Evolutionary conservation across 208 protist genomes (phyloP).

Genomic region (Blechomonas ayalai): DNA sequence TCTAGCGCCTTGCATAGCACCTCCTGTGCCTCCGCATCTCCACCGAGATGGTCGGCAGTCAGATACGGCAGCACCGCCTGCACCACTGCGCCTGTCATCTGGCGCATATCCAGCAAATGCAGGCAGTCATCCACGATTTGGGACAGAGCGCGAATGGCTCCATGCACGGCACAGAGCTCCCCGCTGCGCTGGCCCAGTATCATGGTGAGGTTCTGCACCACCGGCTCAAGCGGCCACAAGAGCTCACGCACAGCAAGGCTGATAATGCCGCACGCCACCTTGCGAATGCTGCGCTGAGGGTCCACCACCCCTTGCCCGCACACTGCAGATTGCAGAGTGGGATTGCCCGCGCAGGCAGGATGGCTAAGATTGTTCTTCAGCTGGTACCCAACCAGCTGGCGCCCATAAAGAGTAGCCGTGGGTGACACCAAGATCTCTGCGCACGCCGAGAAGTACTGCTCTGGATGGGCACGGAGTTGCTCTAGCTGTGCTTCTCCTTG

Average conservation of each 20-base stretch:
- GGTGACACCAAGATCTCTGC: conserved; percentile 47
- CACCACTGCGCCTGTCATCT: conserved; percentile 46
- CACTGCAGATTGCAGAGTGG: conserved; percentile 35
- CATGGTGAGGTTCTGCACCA: conserved; percentile 29
- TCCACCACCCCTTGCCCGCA: conserved; percentile 58
- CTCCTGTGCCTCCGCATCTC: conserved; percentile 4
- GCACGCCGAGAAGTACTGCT: conserved; percentile 55
- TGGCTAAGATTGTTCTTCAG: conserved; percentile 68
- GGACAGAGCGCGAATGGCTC: conserved; percentile 61
- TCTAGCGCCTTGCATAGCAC: conserved; percentile 39
- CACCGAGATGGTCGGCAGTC: conserved; percentile 9
- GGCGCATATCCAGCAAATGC: conserved; percentile 40
- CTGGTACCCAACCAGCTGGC: conserved; percentile 61
- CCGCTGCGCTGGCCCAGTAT: conserved; percentile 25
- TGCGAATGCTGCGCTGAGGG: conserved; percentile 48
- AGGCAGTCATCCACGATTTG: conserved; percentile 69
- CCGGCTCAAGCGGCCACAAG: conserved; percentile 42
- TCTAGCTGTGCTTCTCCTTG: conserved; percentile 51
- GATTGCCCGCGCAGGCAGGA: conserved; percentile 43
- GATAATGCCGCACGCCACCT: conserved; percentile 66
- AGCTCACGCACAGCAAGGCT: conserved; percentile 62
- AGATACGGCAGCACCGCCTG: conserved; percentile 35
- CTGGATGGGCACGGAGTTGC: conserved; percentile 37
- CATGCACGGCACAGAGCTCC: conserved; percentile 47
- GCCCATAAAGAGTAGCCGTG: conserved; percentile 21